Percentiles rank a stretch among this genome's conserved stretches.
Evolutionary conservation across 1,139 yeast genomes (phyloP).

Genomic region (Sugiyamaella neomexicana): DNA sequence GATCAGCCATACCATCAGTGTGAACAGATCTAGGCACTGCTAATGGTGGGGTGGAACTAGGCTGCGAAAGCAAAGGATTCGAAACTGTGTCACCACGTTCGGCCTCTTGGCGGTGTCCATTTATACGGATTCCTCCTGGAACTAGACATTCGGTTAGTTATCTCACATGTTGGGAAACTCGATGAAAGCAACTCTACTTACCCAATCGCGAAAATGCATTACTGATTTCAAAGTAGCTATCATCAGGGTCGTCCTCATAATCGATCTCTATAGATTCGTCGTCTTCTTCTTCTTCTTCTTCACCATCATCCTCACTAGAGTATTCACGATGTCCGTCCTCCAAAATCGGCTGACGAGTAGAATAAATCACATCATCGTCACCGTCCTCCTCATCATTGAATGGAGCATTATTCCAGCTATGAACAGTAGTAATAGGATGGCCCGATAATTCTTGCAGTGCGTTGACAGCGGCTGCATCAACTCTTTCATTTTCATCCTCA

Average conservation of each 20-base stretch:
- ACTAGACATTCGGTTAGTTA: slow-evolving; percentile 13
- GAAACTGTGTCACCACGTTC: slow-evolving; percentile 24
- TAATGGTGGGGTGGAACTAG: slow-evolving; percentile 14
- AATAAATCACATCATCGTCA: slow-evolving; percentile 23
- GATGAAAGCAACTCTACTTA: slow-evolving; percentile 4
- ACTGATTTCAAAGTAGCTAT: slow-evolving; percentile 20
- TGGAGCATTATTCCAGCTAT: slow-evolving; percentile 8
- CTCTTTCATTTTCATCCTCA: slow-evolving; percentile 33
- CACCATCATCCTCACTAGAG: slow-evolving; percentile 28
- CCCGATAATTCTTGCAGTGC: slow-evolving; percentile 30
- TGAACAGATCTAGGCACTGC: slow-evolving; percentile 3
- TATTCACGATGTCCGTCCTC: slow-evolving; percentile 20
- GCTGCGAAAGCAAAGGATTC: slow-evolving; percentile 27
- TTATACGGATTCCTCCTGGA: slow-evolving; percentile 15
- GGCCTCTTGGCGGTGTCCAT: slow-evolving; percentile 12
- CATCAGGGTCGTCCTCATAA: slow-evolving; percentile 23
- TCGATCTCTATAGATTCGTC: slow-evolving; percentile 23
- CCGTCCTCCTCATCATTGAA: slow-evolving; percentile 24
- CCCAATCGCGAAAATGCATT: slow-evolving; percentile 22
- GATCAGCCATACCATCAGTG: slow-evolving; percentile 14
- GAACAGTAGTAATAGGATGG: slow-evolving; percentile 9
- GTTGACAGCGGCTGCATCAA: slow-evolving; percentile 26
- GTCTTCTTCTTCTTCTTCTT: slow-evolving; percentile 31
- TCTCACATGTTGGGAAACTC: not conserved
- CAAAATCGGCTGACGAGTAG: slow-evolving; percentile 18